phyloP scores from a whole-genome alignment of 768 basidiomycete species.

The Boletus rufocinnamomeus region DNA sequence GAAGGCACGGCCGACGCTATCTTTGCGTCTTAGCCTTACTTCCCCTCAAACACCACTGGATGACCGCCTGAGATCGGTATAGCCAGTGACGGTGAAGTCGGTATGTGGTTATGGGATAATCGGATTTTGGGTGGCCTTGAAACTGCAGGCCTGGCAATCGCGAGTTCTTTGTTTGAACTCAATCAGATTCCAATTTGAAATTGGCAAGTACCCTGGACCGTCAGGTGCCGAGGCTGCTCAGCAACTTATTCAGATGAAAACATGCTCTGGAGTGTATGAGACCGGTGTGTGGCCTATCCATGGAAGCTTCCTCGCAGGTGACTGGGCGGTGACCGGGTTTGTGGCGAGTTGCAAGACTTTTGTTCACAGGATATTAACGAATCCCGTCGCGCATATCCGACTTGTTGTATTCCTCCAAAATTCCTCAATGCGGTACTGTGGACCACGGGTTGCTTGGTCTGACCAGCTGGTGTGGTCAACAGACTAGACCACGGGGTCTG shows the following conservation, averaged over 20 bases:
- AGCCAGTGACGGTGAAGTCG: no score
- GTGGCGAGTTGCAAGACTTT: neutral
- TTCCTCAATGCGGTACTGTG: no score
- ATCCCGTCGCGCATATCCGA: no score
- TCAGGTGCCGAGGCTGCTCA: neutral
- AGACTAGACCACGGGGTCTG: neutral
- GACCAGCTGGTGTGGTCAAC: neutral
- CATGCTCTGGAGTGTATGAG: neutral
- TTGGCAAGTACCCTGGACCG: neutral
- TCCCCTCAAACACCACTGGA: neutral
- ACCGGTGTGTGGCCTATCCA: neutral
- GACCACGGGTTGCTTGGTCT: neutral
- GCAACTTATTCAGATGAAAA: neutral
- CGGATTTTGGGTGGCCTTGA: no score
- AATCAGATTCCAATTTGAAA: neutral
- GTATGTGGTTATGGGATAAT: no score
- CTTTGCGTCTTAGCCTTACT: no score
- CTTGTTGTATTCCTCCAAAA: no score
- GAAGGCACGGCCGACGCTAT: neutral
- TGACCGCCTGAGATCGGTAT: no score
- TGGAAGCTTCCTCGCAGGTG: slow-evolving; percentile 8
- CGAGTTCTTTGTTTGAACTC: no score
- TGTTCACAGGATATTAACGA: neutral
- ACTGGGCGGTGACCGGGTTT: neutral
- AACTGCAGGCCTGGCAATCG: no score